Percentiles rank a stretch among this genome's conserved stretches.
Conservation (phyloP, 352 stramenopile species). For the Paralagenidium karlingii region DNA sequence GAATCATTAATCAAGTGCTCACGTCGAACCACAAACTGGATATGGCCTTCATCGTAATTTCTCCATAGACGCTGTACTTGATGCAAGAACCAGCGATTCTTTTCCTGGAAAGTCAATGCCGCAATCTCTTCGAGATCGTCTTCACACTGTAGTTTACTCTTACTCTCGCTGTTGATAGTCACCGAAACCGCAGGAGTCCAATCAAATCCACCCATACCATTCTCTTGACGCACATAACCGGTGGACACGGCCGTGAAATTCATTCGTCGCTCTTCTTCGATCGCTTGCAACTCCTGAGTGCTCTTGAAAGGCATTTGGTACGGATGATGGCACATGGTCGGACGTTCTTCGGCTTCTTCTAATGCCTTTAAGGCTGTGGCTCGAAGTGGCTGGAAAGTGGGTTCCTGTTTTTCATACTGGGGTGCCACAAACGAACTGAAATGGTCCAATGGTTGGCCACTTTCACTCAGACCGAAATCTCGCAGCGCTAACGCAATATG, state of each 20-base stretch:
- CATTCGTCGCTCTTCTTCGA: slow-evolving; percentile 32
- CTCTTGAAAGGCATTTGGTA: slow-evolving; percentile 1
- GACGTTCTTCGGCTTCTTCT: slow-evolving; percentile 65
- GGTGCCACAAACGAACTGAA: neutral
- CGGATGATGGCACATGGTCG: slow-evolving; percentile 53
- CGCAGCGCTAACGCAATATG: slow-evolving; percentile 62
- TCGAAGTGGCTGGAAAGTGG: slow-evolving; percentile 59
- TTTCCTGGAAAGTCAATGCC: slow-evolving; percentile 67
- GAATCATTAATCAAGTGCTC: slow-evolving; percentile 74
- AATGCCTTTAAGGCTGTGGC: slow-evolving; percentile 63
- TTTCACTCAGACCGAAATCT: slow-evolving; percentile 39
- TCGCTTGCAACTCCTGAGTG: slow-evolving; percentile 30
- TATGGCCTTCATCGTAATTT: slow-evolving; percentile 72
- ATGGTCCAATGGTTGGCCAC: slow-evolving; percentile 12
- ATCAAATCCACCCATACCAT: slow-evolving; percentile 43
- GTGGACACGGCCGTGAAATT: slow-evolving; percentile 69
- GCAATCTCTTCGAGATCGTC: slow-evolving; percentile 80
- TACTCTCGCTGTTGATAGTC: slow-evolving; percentile 19
- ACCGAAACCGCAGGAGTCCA: slow-evolving; percentile 48
- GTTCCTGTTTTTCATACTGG: slow-evolving; percentile 2
- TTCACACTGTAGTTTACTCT: slow-evolving; percentile 49
- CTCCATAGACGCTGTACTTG: slow-evolving; percentile 68
- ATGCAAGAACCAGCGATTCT: slow-evolving; percentile 73
- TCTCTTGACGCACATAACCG: slow-evolving; percentile 61
- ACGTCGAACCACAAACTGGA: slow-evolving; percentile 71